A percentile compares a stretch with the other conserved stretches of the same genome.
phyloP scores from a whole-genome alignment of 371 early-diverging fungal genomes.

The Saksenaea oblongispora region DNA sequence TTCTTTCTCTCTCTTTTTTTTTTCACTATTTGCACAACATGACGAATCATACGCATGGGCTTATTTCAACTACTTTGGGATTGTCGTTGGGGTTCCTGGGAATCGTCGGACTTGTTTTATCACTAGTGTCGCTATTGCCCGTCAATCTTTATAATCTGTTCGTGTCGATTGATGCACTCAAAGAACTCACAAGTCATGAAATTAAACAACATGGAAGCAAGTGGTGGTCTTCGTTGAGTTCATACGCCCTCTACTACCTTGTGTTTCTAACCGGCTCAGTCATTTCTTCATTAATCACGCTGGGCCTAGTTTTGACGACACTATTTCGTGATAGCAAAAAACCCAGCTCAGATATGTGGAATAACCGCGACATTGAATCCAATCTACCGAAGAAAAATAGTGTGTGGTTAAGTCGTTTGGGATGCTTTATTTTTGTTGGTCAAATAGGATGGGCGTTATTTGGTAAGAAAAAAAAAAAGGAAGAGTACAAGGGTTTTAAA shows the following conservation, averaged over 20 bases:
- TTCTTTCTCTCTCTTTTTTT: constrained; percentile 5
- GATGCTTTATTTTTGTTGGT: constrained; percentile 27
- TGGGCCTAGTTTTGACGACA: constrained; percentile 20
- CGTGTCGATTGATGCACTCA: constrained; percentile 33
- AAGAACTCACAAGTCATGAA: constrained; percentile 25
- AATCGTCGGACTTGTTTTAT: constrained; percentile 27
- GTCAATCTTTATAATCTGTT: constrained; percentile 33
- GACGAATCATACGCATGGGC: constrained; percentile 18
- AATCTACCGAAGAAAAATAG: constrained; percentile 10
- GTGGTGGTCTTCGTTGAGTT: constrained; percentile 12
- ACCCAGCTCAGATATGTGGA: constrained; percentile 8
- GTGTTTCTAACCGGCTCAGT: constrained; percentile 24
- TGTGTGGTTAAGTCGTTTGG: constrained; percentile 29
- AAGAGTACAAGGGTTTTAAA: background rate
- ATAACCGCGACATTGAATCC: constrained; percentile 8
- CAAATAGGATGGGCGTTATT: constrained; percentile 33
- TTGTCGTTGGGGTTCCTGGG: constrained; percentile 28
- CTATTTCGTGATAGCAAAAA: constrained; percentile 11
- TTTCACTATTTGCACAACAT: constrained; percentile 3
- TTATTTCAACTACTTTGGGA: constrained; percentile 27
- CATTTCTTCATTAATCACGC: constrained; percentile 25
- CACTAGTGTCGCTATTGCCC: constrained; percentile 28
- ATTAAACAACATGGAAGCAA: constrained; percentile 11
- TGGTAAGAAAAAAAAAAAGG: constrained; percentile 18
- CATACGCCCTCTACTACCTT: constrained; percentile 8